Percentiles rank a stretch among this genome's conserved stretches.
phyloP scores from a whole-genome alignment of 768 basidiomycete species.

The Boletus sp. region DNA sequence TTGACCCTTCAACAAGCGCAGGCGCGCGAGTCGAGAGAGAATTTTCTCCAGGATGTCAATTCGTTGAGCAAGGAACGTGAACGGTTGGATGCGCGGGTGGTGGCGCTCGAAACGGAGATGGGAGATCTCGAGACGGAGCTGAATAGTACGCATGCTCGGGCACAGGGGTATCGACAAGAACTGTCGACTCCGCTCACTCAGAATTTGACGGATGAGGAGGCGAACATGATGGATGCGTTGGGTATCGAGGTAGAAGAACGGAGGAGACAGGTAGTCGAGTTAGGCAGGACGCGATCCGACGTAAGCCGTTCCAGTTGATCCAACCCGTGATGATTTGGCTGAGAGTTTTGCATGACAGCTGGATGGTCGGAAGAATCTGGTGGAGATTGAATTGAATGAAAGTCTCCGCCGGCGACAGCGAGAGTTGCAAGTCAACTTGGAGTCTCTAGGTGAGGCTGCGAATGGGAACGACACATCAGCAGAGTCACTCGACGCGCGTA shows the following conservation, averaged over 20 bases:
- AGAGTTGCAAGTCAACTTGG: conserved; percentile 74
- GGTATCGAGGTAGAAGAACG: conserved; percentile 73
- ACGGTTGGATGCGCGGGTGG: conserved; percentile 55
- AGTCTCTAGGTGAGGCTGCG: conserved; percentile 63
- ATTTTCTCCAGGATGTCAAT: conserved; percentile 58
- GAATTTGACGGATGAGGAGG: conserved; percentile 72
- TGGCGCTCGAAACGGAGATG: conserved; percentile 60
- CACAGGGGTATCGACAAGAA: conserved; percentile 65
- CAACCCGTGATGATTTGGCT: neutral
- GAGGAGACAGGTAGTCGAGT: conserved; percentile 65
- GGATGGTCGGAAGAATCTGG: conserved; percentile 68
- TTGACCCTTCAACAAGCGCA: conserved; percentile 66
- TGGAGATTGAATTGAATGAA: conserved; percentile 94
- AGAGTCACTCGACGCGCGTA: conserved; percentile 65
- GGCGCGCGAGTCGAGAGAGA: conserved; percentile 63
- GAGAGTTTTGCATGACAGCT: conserved; percentile 30
- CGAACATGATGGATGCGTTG: conserved; percentile 57
- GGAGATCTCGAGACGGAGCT: conserved; percentile 75
- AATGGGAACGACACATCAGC: conserved; percentile 53
- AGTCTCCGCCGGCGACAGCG: conserved; percentile 75
- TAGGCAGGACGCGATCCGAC: conserved; percentile 66
- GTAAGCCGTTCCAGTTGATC: conserved; percentile 39
- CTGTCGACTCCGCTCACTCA: conserved; percentile 70
- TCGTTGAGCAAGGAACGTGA: conserved; percentile 68
- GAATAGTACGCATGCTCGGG: conserved; percentile 54